Base-by-base conservation (phyloP, 2,329 filamentous ascomycete genomes). In the Didymella arachidicola region DNA sequence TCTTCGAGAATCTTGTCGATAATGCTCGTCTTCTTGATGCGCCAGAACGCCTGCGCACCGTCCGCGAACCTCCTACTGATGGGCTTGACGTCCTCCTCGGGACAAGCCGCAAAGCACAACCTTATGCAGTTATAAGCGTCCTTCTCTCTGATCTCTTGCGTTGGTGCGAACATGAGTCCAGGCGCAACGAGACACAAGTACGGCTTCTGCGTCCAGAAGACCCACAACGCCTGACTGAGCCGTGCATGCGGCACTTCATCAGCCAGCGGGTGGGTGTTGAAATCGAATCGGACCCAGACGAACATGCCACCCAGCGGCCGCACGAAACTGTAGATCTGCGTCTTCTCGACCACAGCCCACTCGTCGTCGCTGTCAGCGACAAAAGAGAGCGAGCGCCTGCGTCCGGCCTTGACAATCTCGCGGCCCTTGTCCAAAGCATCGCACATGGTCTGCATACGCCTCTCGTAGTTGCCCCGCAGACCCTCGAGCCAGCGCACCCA, bases 241-340 rank as follows among this genome's bases (percentile, higher is more conserved):
- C 82, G 79, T 10, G 83, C 82, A 48, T 83, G 79, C 19, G 90
- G 79, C 36, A 85, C 76, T 41, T 79, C 73, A 26, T 76, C 75
- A 73, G 81, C 88, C 14, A 96, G 82, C 12, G 92, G 91, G 72
- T 97, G 93, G 2, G 82, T 80, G 53, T 89, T 85, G 67, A 93
- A 89, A 72, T 87, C 83, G 60, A 95, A 78, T 55, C 86, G 83
- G 3, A 96, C 70, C 93, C 93, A 97, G 55, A 96, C 78, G 76
- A 97, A 97, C 93, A 97, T 97, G 72, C 93, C 93, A 34, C 89
- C 93, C 27, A 90, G 86, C 1, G 93, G 93, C 83, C 90, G 92
- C 66, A 84, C 78, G 72, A 96, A 97, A 44, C 88, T 86, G 76
- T 89, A 91, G 65, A 96, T 84, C 60, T 84, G 83, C 1, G 86